A percentile compares a stretch with the other conserved stretches of the same genome.
Evolutionary conservation across 2,329 filamentous ascomycete species (phyloP).

Genomic region (Huntiella savannae): DNA sequence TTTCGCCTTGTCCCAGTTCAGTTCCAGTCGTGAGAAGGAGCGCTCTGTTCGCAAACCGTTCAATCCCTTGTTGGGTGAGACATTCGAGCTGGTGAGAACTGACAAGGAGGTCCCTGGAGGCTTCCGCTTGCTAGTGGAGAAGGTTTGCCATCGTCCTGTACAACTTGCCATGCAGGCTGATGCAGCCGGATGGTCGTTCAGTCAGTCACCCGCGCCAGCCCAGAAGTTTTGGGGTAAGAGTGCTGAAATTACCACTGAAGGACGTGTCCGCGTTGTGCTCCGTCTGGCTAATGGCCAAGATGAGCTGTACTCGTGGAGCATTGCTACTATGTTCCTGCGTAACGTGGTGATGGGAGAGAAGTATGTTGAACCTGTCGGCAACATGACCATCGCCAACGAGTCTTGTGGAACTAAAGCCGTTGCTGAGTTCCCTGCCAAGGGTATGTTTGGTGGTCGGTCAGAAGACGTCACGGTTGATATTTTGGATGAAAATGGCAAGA

Average conservation of each 20-base stretch:
- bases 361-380: constrained; percentile 87
- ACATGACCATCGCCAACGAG: constrained; percentile 73
- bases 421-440: constrained; percentile 84
- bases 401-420: constrained; percentile 63
- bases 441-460: constrained; percentile 88
- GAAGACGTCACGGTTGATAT: constrained; percentile 73
- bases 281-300: constrained; percentile 45
- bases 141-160: constrained; percentile 82
- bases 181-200: constrained; percentile 63
- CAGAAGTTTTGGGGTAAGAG: constrained; percentile 99
- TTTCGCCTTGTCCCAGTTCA: constrained; percentile 79
- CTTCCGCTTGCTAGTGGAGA: constrained; percentile 85
- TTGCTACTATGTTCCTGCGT: constrained; percentile 75
- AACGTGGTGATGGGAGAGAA: constrained; percentile 98
- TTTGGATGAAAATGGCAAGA: constrained; percentile 44
- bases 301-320: constrained; percentile 74
- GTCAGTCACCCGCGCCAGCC: constrained; percentile 69
- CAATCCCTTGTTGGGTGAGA: constrained; percentile 91
- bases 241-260: constrained; percentile 83
- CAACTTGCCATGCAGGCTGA: constrained; percentile 89
- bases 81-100: constrained; percentile 76
- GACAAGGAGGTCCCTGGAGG: constrained; percentile 53
- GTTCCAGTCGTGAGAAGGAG: constrained; percentile 66
- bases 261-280: constrained; percentile 60
- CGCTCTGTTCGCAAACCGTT: constrained; percentile 90